Evolutionary conservation across 2,329 filamentous ascomycete species (phyloP).

Genomic region (Cyphellophora europaea): DNA sequence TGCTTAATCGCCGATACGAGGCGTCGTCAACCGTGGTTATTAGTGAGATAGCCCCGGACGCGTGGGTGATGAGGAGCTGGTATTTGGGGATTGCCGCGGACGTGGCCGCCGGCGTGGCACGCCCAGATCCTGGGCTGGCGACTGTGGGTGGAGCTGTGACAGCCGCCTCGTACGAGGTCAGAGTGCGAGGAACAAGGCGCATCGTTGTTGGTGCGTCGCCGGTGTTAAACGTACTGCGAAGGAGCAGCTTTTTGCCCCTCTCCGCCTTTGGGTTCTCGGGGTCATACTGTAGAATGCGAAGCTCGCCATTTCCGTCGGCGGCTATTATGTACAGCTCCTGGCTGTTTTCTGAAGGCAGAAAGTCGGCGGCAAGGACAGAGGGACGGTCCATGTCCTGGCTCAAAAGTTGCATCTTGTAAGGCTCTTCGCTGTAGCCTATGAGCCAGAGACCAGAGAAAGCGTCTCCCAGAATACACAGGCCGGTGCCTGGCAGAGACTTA

Average conservation of each 20-base stretch:
- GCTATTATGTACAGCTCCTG: constrained; percentile 74
- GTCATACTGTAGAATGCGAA: constrained; percentile 88
- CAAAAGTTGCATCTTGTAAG: constrained; percentile 88
- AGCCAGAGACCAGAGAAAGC: constrained; percentile 94
- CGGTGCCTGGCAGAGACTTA: constrained; percentile 73
- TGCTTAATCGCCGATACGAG: constrained; percentile 73
- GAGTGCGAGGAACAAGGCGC: constrained; percentile 62
- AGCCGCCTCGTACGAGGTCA: constrained; percentile 32
- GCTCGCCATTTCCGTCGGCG: constrained; percentile 72
- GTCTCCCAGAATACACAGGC: constrained; percentile 80
- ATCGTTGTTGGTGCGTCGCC: constrained; percentile 70
- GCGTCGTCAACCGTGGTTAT: constrained; percentile 71
- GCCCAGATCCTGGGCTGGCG: neutral
- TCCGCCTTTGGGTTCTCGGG: constrained; percentile 93
- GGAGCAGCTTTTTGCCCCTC: constrained; percentile 76
- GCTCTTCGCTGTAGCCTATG: constrained; percentile 90
- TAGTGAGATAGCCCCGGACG: constrained; percentile 66
- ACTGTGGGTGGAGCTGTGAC: constrained; percentile 13
- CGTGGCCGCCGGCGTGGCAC: neutral
- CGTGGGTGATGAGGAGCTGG: constrained; percentile 53
- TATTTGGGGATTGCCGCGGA: constrained; percentile 1
- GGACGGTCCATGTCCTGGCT: constrained; percentile 74
- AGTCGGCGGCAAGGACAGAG: constrained; percentile 73
- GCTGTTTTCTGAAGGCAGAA: constrained; percentile 63
- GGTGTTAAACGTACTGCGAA: constrained; percentile 78